Percentiles rank a stretch among this genome's conserved stretches.
phyloP scores from a whole-genome alignment of 805 yeast species.

The Pichia exigua region DNA sequence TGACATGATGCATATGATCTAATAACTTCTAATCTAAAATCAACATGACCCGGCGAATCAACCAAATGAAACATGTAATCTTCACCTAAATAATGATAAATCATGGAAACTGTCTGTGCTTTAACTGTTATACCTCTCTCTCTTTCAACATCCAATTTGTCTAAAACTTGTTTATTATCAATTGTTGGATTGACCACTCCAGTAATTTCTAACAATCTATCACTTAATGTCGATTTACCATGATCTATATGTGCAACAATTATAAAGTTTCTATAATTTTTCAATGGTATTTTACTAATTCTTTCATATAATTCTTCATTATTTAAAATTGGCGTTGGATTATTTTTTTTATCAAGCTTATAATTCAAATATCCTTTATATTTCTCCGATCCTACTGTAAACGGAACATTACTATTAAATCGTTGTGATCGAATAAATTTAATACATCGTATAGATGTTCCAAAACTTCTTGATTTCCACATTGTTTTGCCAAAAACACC shows the following conservation, averaged over 20 bases:
- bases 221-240: conserved; percentile 83
- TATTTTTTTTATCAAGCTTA: conserved; percentile 19
- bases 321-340: conserved; percentile 20
- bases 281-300: conserved; percentile 72
- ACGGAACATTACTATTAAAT: background rate
- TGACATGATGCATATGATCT: conserved; percentile 94
- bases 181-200: conserved; percentile 74
- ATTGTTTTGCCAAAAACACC: background rate
- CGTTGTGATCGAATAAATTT: background rate
- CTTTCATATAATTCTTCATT: conserved; percentile 31
- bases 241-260: conserved; percentile 93
- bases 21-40: conserved; percentile 87
- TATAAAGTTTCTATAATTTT: conserved; percentile 80
- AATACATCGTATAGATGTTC: background rate
- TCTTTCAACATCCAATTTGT: conserved; percentile 86
- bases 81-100: conserved; percentile 56
- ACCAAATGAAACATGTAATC: conserved; percentile 86
- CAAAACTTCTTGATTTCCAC: background rate
- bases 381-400: conserved; percentile 10
- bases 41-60: conserved; percentile 98
- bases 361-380: conserved; percentile 25
- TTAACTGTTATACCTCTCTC: conserved; percentile 96
- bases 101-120: conserved; percentile 95
- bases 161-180: conserved; percentile 74
- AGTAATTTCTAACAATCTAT: conserved; percentile 77